These are phyloP conservation scores for Geranomyces variabilis DNA, from an alignment of 192 early-diverging fungal species.

Conservation along the genomic window DNA sequence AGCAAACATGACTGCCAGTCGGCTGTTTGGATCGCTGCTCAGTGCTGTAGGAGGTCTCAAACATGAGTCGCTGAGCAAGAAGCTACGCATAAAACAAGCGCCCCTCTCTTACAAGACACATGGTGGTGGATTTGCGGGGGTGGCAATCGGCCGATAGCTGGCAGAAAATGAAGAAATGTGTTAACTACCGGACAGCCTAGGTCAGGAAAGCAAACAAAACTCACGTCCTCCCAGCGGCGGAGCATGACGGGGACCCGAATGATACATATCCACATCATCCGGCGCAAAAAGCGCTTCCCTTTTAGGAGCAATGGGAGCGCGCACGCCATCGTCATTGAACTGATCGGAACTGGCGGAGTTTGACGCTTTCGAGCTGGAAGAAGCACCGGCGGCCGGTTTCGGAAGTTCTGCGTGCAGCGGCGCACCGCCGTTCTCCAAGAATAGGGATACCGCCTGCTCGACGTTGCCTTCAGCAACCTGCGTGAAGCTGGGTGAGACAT, in stretches of 20 bases:
- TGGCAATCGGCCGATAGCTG: too few species aligned
- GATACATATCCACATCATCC: slow-evolving; percentile 5
- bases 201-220: too few species aligned
- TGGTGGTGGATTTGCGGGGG: too few species aligned
- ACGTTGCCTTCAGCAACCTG: slow-evolving; percentile 78
- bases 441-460: slow-evolving; percentile 79
- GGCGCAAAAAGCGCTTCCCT: slow-evolving; percentile 55
- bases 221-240: too few species aligned
- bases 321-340: slow-evolving; percentile 53
- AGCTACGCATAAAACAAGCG: too few species aligned
- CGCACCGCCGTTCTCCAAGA: slow-evolving; percentile 76
- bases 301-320: slow-evolving; percentile 84
- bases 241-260: neutral
- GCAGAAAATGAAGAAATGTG: too few species aligned
- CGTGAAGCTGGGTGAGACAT: too few species aligned
- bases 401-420: slow-evolving; percentile 44
- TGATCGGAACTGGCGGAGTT: slow-evolving; percentile 4
- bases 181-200: too few species aligned
- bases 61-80: neutral
- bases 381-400: slow-evolving; percentile 11
- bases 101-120: too few species aligned
- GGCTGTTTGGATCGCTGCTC: slow-evolving; percentile 6
- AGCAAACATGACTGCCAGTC: slow-evolving; percentile 74
- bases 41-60: neutral
- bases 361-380: neutral